These are phyloP conservation scores for Angophora floribunda DNA, from an alignment of 345 rosid genomes.

Conservation along the genomic window DNA sequence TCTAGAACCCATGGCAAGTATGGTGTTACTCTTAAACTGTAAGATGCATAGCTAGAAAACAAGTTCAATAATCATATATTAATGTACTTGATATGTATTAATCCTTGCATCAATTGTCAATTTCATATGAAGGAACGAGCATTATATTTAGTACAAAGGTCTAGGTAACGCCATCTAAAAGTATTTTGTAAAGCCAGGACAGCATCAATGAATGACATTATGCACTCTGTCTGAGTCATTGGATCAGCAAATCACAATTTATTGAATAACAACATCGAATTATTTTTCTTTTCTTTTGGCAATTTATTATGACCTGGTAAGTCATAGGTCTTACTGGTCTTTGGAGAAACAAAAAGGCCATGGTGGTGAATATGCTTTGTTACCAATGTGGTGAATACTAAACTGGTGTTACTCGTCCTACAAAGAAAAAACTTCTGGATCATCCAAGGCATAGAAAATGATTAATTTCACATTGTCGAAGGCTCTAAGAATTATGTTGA, in stretches of 20 bases:
- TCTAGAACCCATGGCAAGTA: neutral
- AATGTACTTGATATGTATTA: neutral
- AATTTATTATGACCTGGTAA: too few relatives aligned
- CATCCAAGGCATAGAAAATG: neutral
- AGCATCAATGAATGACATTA: neutral
- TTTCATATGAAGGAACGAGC: neutral
- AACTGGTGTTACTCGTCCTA: neutral
- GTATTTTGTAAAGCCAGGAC: neutral
- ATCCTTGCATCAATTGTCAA: neutral
- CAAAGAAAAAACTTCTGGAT: neutral
- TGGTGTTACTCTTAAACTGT: neutral
- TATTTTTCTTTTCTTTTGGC: too few relatives aligned
- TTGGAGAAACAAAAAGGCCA: neutral
- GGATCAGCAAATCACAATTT: neutral
- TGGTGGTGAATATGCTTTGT: neutral
- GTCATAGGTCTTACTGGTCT: too few relatives aligned
- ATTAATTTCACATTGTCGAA: neutral
- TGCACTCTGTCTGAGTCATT: neutral
- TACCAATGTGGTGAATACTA: neutral
- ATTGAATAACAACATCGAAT: too few relatives aligned
- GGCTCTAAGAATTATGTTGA: neutral
- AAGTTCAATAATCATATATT: neutral
- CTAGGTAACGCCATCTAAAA: neutral
- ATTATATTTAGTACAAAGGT: neutral
- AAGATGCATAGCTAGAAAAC: neutral